phyloP scores from a whole-genome alignment of 2,329 filamentous ascomycete genomes.

The Arachnomyces sp. region DNA sequence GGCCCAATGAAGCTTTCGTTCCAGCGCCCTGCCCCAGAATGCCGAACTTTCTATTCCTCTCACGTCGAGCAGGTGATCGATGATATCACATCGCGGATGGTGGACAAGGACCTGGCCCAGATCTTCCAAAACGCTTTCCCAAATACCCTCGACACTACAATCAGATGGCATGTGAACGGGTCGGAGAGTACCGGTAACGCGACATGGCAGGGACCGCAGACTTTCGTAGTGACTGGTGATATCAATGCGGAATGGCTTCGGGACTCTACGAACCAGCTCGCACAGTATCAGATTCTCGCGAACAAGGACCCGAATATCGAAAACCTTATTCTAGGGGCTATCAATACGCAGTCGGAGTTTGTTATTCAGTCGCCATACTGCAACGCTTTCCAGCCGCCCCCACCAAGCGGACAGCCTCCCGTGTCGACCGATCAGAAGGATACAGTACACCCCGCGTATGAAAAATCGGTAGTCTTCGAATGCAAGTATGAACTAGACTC shows the following conservation, averaged over 20 bases:
- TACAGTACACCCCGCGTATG: constrained; percentile 75
- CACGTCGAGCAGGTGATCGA: constrained; percentile 82
- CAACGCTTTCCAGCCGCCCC: constrained; percentile 94
- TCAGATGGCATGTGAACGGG: constrained; percentile 74
- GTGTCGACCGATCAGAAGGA: constrained; percentile 77
- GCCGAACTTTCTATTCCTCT: constrained; percentile 82
- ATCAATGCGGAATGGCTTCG: constrained; percentile 91
- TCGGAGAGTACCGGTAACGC: constrained; percentile 24
- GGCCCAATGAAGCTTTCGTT: constrained; percentile 75
- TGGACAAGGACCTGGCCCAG: constrained; percentile 78
- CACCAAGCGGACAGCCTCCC: constrained; percentile 65
- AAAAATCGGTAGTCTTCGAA: constrained; percentile 80
- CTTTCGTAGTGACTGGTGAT: constrained; percentile 87
- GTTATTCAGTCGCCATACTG: constrained; percentile 94
- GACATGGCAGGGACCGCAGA: constrained; percentile 75
- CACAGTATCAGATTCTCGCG: constrained; percentile 79
- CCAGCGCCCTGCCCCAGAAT: constrained; percentile 72
- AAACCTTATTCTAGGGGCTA: constrained; percentile 78
- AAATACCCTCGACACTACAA: constrained; percentile 81
- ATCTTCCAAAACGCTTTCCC: constrained; percentile 95
- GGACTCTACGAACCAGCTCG: constrained; percentile 87
- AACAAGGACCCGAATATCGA: constrained; percentile 72
- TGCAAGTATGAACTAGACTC: constrained; percentile 99
- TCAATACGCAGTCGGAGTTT: constrained; percentile 93
- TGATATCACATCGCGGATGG: constrained; percentile 70